Conservation (phyloP, 148 eudicot genomes). For the Cornus suecica region DNA sequence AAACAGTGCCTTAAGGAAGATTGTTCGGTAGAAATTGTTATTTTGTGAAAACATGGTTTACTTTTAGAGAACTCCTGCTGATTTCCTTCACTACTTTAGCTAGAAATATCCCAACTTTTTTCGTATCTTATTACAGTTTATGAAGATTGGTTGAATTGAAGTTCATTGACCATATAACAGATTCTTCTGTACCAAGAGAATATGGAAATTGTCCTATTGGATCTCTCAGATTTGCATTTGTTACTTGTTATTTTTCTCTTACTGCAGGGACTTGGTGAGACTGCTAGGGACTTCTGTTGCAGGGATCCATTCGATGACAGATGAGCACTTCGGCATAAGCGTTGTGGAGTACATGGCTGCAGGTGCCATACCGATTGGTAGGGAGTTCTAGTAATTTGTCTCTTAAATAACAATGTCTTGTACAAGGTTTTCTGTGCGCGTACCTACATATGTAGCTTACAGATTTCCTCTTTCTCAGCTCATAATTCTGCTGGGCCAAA, state of each 20-base stretch:
- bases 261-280: constrained; percentile 77
- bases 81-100: not conserved
- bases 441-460: not conserved
- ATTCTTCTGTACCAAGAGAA: not conserved
- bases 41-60: not conserved
- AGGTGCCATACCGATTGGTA: constrained; percentile 96
- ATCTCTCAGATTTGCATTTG: not conserved
- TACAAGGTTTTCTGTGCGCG: not conserved
- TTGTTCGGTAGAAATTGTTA: not conserved
- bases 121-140: not conserved
- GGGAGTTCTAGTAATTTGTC: constrained; percentile 9
- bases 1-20: not conserved
- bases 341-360: constrained; percentile 98
- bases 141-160: not conserved
- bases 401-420: not conserved
- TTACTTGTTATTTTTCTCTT: not conserved
- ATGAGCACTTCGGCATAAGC: constrained; percentile 95
- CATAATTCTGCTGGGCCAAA: constrained; percentile 97
- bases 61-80: not conserved
- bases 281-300: constrained; percentile 81
- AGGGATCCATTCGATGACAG: constrained; percentile 92
- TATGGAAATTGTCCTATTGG: not conserved
- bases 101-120: not conserved
- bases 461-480: constrained; percentile 42
- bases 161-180: not conserved